Base-by-base conservation (phyloP, 441 rosid species). In the Croton setiger region DNA sequence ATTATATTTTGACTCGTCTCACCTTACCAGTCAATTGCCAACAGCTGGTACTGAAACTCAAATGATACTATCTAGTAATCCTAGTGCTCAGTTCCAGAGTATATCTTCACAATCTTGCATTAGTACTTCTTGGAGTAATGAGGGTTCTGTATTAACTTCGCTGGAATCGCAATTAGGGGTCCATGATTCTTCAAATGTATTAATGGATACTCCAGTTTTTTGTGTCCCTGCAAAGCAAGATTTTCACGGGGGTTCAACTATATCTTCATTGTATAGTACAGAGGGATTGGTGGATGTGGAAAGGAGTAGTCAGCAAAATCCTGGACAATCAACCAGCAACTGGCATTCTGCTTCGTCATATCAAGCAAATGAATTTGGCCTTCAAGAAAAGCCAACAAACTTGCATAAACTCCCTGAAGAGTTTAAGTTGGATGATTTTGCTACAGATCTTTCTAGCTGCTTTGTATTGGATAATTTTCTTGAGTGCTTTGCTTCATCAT, bases 71-170 rank as follows among this genome's bases (percentile, higher is more conserved):
- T 36, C 72, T 7, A 37, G 60, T 54, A 66, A 73, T 52, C 64
- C 72, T 18, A 23, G n/a, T 43, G 10, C 72, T 69, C 61, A 70
- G 27, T 68, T 67, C 59, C 81, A 66, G 41, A 69, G 59, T 27
- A 13, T 41, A 51, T n/a, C 63, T 57, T 55, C 69, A 5, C 76
- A 60, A 52, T 64, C 75, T 27, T 52, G 49, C 62, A 11, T 66
- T 61, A 62, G 68, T 23, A 81, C 83, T 68, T 66, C 81, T 13
- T 77, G 84, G 86, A 81, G 80, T 55, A 76, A 70, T 36, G 86
- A 75, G 71, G 79, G 70, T 78, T 86, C 88, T 48, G 69, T 80
- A 69, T 70, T 85, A 75, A 85, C 87, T 66, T 81, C 88, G 33
- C 41, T 70, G 41, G 85, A 84, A 63, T 74, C 78, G 31, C 79